These are phyloP conservation scores for Coleophoma eucalyptorum DNA, from an alignment of 2,329 filamentous ascomycete species.

Conservation along the genomic window DNA sequence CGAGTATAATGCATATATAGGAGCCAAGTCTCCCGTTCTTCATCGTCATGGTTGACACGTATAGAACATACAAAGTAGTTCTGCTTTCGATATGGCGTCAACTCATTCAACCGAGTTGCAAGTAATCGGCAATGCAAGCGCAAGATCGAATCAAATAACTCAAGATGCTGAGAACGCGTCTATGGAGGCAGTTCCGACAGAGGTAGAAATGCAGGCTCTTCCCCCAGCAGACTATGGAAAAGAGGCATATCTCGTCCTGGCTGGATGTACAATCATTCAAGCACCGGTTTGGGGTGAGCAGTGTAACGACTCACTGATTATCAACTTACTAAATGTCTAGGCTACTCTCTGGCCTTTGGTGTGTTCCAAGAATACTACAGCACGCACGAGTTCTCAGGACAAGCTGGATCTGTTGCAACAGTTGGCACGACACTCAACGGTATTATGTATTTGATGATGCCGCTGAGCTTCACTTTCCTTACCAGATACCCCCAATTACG, in stretches of 20 bases:
- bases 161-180: not conserved
- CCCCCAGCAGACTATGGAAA: slow-evolving; percentile 31
- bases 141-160: not conserved
- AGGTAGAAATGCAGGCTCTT: slow-evolving; percentile 18
- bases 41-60: not conserved
- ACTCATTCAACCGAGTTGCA: not conserved
- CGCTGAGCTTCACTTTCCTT: slow-evolving; percentile 43
- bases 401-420: slow-evolving; percentile 7
- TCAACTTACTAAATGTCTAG: slow-evolving; percentile 31
- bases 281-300: slow-evolving; percentile 48
- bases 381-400: slow-evolving; percentile 4
- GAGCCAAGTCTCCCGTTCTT: not conserved
- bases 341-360: slow-evolving; percentile 64
- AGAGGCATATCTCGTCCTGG: slow-evolving; percentile 41
- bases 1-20: not conserved
- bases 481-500: slow-evolving; percentile 33
- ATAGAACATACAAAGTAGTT: too few species aligned
- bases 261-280: slow-evolving; percentile 47
- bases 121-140: not conserved
- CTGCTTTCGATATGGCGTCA: not conserved
- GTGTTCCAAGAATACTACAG: slow-evolving; percentile 69
- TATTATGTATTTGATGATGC: slow-evolving; percentile 51
- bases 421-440: slow-evolving; percentile 31
- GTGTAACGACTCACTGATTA: not conserved
- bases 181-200: not conserved